Conservation (phyloP, 202 grass and related monocot genomes). For the Eragrostis tef region DNA sequence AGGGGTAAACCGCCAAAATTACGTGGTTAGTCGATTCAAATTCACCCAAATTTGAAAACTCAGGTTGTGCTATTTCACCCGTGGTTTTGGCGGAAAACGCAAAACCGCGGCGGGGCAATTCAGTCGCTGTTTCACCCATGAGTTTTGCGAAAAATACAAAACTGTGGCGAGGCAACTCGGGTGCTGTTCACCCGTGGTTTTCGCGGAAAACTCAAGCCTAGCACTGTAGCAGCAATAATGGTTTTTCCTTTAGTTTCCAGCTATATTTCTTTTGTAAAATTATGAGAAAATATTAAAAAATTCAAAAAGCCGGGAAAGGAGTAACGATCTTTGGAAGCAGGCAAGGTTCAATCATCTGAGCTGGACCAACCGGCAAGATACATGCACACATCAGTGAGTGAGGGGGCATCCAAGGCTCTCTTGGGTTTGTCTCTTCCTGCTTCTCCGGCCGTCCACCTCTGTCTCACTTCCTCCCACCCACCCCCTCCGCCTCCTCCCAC, state of each 20-base stretch:
- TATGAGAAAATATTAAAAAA: neutral
- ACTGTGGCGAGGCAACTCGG: no score
- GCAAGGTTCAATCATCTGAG: conserved; percentile 43
- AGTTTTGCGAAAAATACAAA: no score
- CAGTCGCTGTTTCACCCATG: no score
- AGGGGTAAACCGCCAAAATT: no score
- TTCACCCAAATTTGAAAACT: no score
- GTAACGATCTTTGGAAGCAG: conserved; percentile 39
- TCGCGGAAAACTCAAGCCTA: no score
- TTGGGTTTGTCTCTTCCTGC: conserved; percentile 51
- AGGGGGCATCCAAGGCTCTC: conserved; percentile 67
- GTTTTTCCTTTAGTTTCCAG: neutral
- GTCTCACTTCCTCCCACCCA: conserved; percentile 36
- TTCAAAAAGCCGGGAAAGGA: neutral
- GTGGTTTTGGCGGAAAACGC: no score
- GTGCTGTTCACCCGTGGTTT: no score
- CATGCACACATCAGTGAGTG: conserved; percentile 53
- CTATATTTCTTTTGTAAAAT: neutral
- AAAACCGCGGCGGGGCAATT: no score
- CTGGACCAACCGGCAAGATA: conserved; percentile 52
- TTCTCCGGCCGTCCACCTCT: neutral
- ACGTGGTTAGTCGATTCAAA: no score
- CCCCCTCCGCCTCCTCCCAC: conserved; percentile 23
- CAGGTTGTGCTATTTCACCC: no score
- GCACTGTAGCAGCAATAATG: no score